phyloP scores from a whole-genome alignment of 1,284 basidiomycete species.

The Fomitopsis schrenkii region DNA sequence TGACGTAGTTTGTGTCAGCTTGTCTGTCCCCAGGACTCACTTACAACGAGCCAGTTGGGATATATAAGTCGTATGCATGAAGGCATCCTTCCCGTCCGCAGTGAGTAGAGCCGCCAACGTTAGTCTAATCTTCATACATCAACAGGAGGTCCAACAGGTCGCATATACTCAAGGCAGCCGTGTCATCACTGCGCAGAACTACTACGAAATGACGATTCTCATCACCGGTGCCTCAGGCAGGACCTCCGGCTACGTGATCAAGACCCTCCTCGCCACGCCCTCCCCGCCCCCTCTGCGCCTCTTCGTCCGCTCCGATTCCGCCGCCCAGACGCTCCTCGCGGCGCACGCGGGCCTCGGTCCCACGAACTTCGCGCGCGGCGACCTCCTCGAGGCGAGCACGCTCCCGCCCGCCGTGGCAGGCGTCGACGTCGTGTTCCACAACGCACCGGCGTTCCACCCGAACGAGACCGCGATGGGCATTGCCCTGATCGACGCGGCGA shows the following conservation, averaged over 20 bases:
- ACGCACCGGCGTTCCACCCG: slow-evolving; percentile 25
- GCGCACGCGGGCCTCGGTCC: slow-evolving; percentile 15
- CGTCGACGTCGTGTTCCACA: slow-evolving; percentile 28
- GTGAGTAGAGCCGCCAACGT: no score
- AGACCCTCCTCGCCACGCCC: slow-evolving; percentile 20
- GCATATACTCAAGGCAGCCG: no score
- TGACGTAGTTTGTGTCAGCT: no score
- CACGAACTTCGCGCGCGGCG: slow-evolving; percentile 23
- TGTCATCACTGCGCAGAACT: not conserved
- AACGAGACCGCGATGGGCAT: slow-evolving; percentile 32
- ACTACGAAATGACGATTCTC: slow-evolving; percentile 20
- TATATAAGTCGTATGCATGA: no score
- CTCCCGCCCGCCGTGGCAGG: slow-evolving; percentile 23
- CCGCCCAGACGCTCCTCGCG: slow-evolving; percentile 15
- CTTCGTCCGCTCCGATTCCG: slow-evolving; percentile 21
- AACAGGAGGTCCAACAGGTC: no score
- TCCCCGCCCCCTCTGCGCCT: slow-evolving; percentile 20
- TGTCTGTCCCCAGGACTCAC: no score
- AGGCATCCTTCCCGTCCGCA: no score
- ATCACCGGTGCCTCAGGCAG: slow-evolving; percentile 29
- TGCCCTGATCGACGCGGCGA: slow-evolving; percentile 34
- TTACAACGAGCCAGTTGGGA: no score
- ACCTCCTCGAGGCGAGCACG: slow-evolving; percentile 26
- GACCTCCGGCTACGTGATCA: slow-evolving; percentile 26
- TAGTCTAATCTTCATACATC: no score